A percentile compares a stretch with the other conserved stretches of the same genome.
These are phyloP conservation scores for Chlamydomonas schloesseri DNA, from an alignment of 139 green algal genomes.

Conservation along the genomic window DNA sequence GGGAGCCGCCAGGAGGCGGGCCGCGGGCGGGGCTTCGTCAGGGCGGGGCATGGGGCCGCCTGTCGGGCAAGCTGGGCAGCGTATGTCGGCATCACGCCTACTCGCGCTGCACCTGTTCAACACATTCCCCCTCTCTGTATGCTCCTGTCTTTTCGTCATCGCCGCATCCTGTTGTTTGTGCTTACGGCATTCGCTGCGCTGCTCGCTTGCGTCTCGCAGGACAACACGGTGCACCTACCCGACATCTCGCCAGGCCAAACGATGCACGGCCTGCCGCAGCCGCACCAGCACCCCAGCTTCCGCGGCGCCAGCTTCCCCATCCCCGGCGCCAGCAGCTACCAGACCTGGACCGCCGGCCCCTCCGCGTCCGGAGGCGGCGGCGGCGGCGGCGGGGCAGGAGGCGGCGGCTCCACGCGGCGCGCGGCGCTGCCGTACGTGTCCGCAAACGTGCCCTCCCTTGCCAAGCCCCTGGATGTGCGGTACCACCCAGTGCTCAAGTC, in stretches of 20 bases:
- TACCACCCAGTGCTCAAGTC: constrained; percentile 45
- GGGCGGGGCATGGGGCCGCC: too few species aligned
- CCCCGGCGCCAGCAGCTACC: background rate
- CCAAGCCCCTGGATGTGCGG: constrained; percentile 27
- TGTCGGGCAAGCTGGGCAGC: too few species aligned
- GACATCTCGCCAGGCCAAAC: background rate
- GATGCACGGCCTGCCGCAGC: background rate
- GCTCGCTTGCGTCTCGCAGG: background rate
- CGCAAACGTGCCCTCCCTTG: background rate
- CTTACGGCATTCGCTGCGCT: too few species aligned
- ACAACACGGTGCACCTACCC: constrained; percentile 12
- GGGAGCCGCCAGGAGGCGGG: too few species aligned
- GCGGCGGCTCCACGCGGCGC: background rate
- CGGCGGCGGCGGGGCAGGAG: too few species aligned
- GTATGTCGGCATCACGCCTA: too few species aligned
- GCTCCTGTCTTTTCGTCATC: too few species aligned
- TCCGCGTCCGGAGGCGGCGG: too few species aligned
- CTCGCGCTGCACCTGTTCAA: too few species aligned
- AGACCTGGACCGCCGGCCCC: background rate
- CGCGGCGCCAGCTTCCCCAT: background rate
- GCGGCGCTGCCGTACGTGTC: constrained; percentile 30
- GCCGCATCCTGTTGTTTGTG: too few species aligned
- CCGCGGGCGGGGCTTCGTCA: too few species aligned
- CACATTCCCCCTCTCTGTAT: too few species aligned
- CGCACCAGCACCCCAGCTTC: background rate